Base-by-base conservation (phyloP, 768 basidiomycete species). In the Hemileccinum rubropunctum region DNA sequence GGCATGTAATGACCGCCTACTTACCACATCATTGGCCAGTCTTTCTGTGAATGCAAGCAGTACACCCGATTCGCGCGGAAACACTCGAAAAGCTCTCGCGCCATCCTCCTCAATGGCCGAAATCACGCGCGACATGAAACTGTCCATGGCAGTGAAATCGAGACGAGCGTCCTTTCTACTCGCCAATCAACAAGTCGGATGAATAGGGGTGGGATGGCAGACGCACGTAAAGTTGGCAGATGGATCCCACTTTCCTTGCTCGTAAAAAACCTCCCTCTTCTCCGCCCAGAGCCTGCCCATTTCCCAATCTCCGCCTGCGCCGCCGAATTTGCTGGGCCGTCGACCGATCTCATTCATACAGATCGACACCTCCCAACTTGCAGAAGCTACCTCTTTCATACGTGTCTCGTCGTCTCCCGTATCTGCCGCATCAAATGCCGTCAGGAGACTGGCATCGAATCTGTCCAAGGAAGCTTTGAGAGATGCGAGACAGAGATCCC, bases 281-380 rank as follows among this genome's bases (percentile, higher is more conserved):
- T 99, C 95, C 1, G 90, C 85, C 91, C 95, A 99, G 15, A 95
- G 86, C 56, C 91, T 86, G 1, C 91, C 91, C 76, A 97, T 83
- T 68, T 95, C 95, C 91, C 91, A 95, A 50, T 91, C 88, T 11
- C 43, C 52, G 20, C 33, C 41, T 1, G 45, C 6, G 1, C 43
- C 48, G 15, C 53, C 23, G 3, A 43, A 32, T 32, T 48, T 58
- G 11, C 35, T 10, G n/a, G 14, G 12, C 30, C 44, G 50, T 23
- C 45, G 51, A 8, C 48, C 67, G 30, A 59, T 67, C 41, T 73
- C 68, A 48, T 78, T 76, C 48, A 52, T 48, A 39, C 58, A 60
- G 34, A 77, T 68, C 79, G 86, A 88, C 0, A 97, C 81, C 54
- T 87, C 81, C 93, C 93, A 98, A 60, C 89, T 86, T 0, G 89